Evolutionary conservation across 441 rosid species (phyloP).

Genomic region (Cnidoscolus chayamansa): DNA sequence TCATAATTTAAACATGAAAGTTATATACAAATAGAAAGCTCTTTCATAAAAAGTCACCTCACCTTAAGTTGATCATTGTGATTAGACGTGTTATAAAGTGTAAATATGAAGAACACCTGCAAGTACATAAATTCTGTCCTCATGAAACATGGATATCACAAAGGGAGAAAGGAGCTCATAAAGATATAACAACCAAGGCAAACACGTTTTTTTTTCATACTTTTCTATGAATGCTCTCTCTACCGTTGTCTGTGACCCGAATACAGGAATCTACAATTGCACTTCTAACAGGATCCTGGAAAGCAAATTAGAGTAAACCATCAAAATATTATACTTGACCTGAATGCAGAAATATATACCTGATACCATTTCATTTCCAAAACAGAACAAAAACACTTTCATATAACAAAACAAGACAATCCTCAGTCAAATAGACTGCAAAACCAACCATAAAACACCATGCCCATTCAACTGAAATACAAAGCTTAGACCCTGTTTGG

Average conservation of each 20-base stretch:
- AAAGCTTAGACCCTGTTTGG: not conserved
- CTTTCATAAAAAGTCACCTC: slow-evolving; percentile 31
- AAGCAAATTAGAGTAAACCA: slow-evolving; percentile 5
- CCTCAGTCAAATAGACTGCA: slow-evolving; percentile 2
- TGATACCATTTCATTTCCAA: not conserved
- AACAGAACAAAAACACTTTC: not conserved
- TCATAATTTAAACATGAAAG: slow-evolving; percentile 33
- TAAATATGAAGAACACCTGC: slow-evolving; percentile 90
- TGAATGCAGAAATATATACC: not conserved
- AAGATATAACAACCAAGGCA: not conserved
- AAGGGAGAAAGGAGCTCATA: slow-evolving; percentile 13
- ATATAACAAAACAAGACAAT: not conserved
- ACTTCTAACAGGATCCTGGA: slow-evolving; percentile 76
- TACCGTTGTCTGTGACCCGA: slow-evolving; percentile 94
- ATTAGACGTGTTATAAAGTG: slow-evolving; percentile 78
- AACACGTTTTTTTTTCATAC: slow-evolving; percentile 36
- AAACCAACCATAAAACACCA: slow-evolving; percentile 4
- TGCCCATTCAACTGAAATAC: slow-evolving; percentile 11
- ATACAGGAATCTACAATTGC: slow-evolving; percentile 83
- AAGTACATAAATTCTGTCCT: slow-evolving; percentile 25
- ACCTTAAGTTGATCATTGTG: slow-evolving; percentile 98
- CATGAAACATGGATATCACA: slow-evolving; percentile 6
- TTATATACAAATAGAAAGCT: slow-evolving; percentile 13
- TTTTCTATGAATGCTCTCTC: slow-evolving; percentile 88
- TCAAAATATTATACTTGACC: not conserved